These are phyloP conservation scores for Cordyceps cateniannulata DNA, from an alignment of 2,329 filamentous ascomycete species.

Conservation along the genomic window DNA sequence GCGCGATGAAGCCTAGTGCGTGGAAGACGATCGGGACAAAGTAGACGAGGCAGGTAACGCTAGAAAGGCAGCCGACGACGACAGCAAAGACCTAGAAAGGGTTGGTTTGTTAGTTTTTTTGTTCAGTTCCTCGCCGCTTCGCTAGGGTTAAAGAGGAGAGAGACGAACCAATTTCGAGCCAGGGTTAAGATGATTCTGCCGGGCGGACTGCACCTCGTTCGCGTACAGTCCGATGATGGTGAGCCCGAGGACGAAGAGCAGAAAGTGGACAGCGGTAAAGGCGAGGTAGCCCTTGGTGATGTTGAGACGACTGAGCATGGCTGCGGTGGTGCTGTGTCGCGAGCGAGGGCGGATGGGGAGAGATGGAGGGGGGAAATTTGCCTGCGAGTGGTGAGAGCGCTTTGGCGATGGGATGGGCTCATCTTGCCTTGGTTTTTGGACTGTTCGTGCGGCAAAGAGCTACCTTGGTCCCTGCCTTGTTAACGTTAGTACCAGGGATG, in stretches of 20 bases:
- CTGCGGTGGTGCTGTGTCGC: not conserved
- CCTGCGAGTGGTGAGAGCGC: not conserved
- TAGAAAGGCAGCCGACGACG: slow-evolving; percentile 59
- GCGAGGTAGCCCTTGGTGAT: slow-evolving; percentile 42
- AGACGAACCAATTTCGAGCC: slow-evolving; percentile 64
- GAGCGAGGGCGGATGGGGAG: not conserved
- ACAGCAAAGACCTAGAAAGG: slow-evolving; percentile 59
- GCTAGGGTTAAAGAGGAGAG: not conserved
- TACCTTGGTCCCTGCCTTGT: no score
- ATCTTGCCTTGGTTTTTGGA: slow-evolving; percentile 1
- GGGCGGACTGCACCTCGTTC: slow-evolving; percentile 53
- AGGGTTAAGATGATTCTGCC: slow-evolving; percentile 41
- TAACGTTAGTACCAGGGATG: no score
- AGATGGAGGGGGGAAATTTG: not conserved
- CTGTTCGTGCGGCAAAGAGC: not conserved
- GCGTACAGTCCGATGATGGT: slow-evolving; percentile 76
- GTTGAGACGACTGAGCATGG: slow-evolving; percentile 39
- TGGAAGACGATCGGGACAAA: slow-evolving; percentile 55
- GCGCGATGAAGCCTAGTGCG: slow-evolving; percentile 41
- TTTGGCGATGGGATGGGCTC: not conserved
- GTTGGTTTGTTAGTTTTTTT: not conserved
- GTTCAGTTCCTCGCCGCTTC: not conserved
- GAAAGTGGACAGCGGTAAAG: slow-evolving; percentile 60
- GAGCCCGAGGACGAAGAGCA: slow-evolving; percentile 70
- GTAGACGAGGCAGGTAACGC: slow-evolving; percentile 59